Conservation (phyloP, 371 early-diverging fungal species). For the Synchytrium microbalum region DNA sequence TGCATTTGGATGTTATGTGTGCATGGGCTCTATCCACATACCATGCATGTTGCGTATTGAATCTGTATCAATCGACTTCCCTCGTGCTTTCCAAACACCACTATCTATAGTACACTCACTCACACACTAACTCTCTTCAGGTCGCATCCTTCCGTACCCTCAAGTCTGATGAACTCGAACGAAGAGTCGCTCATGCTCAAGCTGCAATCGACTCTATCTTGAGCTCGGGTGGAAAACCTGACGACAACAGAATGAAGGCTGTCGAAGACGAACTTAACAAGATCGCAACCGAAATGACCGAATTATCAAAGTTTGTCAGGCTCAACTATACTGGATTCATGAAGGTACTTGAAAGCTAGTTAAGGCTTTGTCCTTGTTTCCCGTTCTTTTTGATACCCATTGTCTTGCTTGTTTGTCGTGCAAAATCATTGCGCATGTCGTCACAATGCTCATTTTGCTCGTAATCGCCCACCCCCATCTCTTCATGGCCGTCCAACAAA, state of each 20-base stretch:
- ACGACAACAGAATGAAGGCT: conserved; percentile 49
- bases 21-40: background rate
- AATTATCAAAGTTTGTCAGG: conserved; percentile 84
- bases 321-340: conserved; percentile 95
- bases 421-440: background rate
- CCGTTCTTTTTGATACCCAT: background rate
- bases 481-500: too few relatives aligned
- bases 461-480: too few relatives aligned
- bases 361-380: background rate
- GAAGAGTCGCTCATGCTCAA: conserved; percentile 69
- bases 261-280: conserved; percentile 28
- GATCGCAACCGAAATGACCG: conserved; percentile 74
- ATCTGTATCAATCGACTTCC: background rate
- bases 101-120: conserved; percentile 7
- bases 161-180: conserved; percentile 80
- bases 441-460: too few relatives aligned
- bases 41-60: conserved; percentile 6
- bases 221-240: conserved; percentile 23
- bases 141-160: conserved; percentile 83
- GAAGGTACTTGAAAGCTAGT: conserved; percentile 37
- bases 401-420: background rate
- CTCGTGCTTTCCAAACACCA: background rate
- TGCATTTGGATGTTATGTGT: background rate
- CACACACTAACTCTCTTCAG: conserved; percentile 25
- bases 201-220: conserved; percentile 57